Base-by-base conservation (phyloP, 2,329 filamentous ascomycete species). In the Dothideomycetes sp. region DNA sequence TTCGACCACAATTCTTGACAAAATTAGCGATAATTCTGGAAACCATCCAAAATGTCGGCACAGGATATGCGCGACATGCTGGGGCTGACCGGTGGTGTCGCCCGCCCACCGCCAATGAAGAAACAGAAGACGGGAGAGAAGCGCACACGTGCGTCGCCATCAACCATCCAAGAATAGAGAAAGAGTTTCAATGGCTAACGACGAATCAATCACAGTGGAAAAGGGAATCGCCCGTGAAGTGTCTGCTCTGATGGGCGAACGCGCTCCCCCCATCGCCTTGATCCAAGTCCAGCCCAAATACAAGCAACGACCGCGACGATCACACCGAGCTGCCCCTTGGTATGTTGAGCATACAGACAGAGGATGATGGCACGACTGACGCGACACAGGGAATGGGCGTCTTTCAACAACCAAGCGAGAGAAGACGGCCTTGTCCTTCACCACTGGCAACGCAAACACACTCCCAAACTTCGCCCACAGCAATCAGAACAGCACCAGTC, bases 11-110 rank as follows among this genome's bases (percentile, higher is more conserved):
- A 27, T 6, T n/a, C 6, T n/a, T n/a, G 18, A 29, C 35, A 16
- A 28, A 20, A 33, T 16, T 11, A 27, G 30, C 17, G n/a, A 49
- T 16, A 29, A 16, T 31, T 20, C 8, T 30, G 23, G 16, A 22
- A 29, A 10, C 12, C 15, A 18, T 23, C 20, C 29, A 45, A 25
- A 11, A 48, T 48, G 48, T 48, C 47, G 39, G 44, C 47, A 31
- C 45, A 60, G 49, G 86, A 94, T 70, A 77, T 93, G 52, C 85
- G 84, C 66, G 86, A 94, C 61, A 84, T 94, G 58, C 78, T 94
- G 56, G 85, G 88, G 61, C 70, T 94, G 58, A 80, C 81, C 51
- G 67, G 65, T 35, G 68, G 78, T 51, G 80, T 78, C 22, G 64
- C 67, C 46, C 53, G 41, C 54, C 64, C 36, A 54, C 65, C 36